Evolutionary conservation across 2,329 filamentous ascomycete species (phyloP).

Genomic region (Ascochyta rabiei): DNA sequence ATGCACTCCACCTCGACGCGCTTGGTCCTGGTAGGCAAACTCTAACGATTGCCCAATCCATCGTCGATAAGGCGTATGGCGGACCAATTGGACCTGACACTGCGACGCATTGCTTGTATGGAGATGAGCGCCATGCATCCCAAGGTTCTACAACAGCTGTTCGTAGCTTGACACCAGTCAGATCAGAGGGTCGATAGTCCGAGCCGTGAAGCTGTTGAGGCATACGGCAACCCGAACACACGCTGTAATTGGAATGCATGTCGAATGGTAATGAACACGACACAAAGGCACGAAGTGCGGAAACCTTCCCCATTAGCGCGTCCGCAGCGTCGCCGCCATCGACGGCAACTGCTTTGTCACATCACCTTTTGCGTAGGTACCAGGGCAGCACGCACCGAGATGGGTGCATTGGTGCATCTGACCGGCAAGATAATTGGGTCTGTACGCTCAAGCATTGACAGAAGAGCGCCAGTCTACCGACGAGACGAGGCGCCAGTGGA

Average conservation of each 20-base stretch:
- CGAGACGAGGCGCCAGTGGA: conserved; percentile 15
- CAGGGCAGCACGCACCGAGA: not conserved
- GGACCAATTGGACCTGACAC: conserved; percentile 4
- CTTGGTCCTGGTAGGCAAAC: conserved; percentile 1
- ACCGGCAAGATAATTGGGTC: conserved; percentile 8
- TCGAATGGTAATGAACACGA: not conserved
- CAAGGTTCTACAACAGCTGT: not conserved
- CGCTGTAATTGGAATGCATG: conserved; percentile 4
- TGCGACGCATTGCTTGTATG: conserved; percentile 1
- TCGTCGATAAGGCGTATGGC: conserved; percentile 8
- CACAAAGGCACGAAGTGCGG: not conserved
- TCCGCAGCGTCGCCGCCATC: not conserved
- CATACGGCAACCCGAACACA: not conserved
- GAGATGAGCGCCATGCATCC: conserved; percentile 11
- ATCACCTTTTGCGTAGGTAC: not conserved
- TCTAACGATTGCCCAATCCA: conserved; percentile 6
- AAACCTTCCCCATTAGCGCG: not conserved
- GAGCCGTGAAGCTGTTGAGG: not conserved
- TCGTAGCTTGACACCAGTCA: conserved; percentile 1
- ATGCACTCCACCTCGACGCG: conserved; percentile 3
- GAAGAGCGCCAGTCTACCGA: conserved; percentile 8
- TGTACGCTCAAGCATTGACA: conserved; percentile 10
- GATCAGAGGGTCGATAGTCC: not conserved
- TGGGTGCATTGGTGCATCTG: not conserved
- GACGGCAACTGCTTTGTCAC: conserved; percentile 1